These are phyloP conservation scores for Neocallimastix lanati DNA, from an alignment of 192 early-diverging fungal species.

Conservation along the genomic window DNA sequence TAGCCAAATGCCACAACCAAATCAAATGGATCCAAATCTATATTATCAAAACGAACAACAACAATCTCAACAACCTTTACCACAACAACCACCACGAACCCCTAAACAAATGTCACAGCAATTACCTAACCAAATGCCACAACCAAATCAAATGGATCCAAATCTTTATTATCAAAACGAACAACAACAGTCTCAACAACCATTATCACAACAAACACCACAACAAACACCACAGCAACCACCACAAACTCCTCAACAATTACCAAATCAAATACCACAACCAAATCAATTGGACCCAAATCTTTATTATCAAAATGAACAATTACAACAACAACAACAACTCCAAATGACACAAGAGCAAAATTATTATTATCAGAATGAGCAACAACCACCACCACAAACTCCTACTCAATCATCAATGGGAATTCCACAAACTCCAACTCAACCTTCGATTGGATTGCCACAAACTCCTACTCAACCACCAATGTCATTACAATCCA, in stretches of 20 bases:
- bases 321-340: too few species aligned
- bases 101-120: too few species aligned
- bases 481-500: too few species aligned
- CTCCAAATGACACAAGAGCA: too few species aligned
- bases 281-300: too few species aligned
- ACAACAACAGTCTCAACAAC: not conserved
- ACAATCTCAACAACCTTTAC: not conserved
- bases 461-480: not conserved
- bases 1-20: not conserved
- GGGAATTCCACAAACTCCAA: not conserved
- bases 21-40: not conserved
- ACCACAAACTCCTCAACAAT: not conserved
- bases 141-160: not conserved
- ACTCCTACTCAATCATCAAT: not conserved
- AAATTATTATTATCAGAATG: too few species aligned
- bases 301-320: too few species aligned
- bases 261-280: not conserved
- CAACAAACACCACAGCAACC: not conserved
- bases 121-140: not conserved
- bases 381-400: not conserved
- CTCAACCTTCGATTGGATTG: not conserved
- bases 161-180: not conserved
- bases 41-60: not conserved
- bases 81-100: too few species aligned
- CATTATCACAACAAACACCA: not conserved